Percentiles rank a stretch among this genome's conserved stretches.
Conservation (phyloP, 2,329 filamentous ascomycete species). For the Cercospora nicotianae region DNA sequence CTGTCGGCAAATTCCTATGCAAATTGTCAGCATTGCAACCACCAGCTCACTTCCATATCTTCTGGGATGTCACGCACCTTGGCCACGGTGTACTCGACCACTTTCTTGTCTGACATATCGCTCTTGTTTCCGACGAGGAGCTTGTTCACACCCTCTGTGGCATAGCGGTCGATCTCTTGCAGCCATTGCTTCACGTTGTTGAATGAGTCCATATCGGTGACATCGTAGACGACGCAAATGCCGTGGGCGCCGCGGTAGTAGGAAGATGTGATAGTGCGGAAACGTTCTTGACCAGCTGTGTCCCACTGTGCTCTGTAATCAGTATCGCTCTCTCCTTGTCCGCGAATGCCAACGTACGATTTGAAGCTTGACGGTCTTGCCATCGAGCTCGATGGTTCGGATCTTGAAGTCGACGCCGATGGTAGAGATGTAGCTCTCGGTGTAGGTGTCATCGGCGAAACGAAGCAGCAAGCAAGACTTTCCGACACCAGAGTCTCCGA, state of each 20-base stretch:
- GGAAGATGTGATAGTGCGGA: conserved; percentile 98
- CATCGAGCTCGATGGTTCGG: conserved; percentile 97
- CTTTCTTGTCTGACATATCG: conserved; percentile 99
- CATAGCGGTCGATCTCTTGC: conserved; percentile 98
- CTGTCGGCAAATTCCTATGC: conserved; percentile 94
- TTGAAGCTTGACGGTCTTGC: conserved; percentile 99
- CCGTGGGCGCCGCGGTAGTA: conserved; percentile 99
- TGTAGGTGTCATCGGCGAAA: conserved; percentile 99
- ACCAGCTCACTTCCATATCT: neutral
- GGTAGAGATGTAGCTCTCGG: conserved; percentile 98
- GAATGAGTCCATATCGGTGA: conserved; percentile 99
- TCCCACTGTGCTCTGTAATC: conserved; percentile 71
- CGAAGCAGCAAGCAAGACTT: conserved; percentile 98
- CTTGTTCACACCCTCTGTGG: conserved; percentile 99
- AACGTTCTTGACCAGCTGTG: conserved; percentile 97
- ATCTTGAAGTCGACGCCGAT: conserved; percentile 99
- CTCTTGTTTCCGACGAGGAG: conserved; percentile 99
- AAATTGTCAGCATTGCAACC: conserved; percentile 23
- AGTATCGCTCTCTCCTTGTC: conserved; percentile 3
- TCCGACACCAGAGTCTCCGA: conserved; percentile 99
- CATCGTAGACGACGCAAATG: conserved; percentile 99
- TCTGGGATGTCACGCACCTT: conserved; percentile 69
- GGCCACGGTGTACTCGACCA: conserved; percentile 98
- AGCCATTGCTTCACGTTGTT: conserved; percentile 99
- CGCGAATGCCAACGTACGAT: conserved; percentile 66